Evolutionary conservation across 352 stramenopile species (phyloP).

Genomic region (Phytophthora sojae): DNA sequence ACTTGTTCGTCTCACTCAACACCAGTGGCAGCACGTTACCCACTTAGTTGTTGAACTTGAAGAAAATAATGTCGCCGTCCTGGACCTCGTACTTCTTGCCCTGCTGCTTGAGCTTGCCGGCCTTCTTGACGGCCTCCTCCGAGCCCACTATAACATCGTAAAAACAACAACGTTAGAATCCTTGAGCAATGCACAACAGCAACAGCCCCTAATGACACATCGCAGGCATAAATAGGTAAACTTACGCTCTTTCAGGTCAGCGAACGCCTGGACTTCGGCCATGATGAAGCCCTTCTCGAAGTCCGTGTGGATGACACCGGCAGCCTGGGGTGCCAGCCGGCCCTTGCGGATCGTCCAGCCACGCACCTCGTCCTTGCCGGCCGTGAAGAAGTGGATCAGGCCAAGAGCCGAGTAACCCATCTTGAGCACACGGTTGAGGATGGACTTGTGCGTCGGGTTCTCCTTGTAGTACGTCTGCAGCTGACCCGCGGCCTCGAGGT

Average conservation of each 20-base stretch:
- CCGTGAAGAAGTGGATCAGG: constrained; percentile 99
- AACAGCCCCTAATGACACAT: neutral
- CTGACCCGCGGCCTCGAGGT: constrained; percentile 71
- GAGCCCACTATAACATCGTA: constrained; percentile 59
- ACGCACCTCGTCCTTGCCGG: constrained; percentile 98
- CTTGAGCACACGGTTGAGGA: constrained; percentile 98
- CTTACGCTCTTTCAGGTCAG: constrained; percentile 91
- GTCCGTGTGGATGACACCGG: constrained; percentile 99
- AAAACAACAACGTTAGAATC: constrained; percentile 16
- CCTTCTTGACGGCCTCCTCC: constrained; percentile 91
- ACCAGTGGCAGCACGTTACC: constrained; percentile 17
- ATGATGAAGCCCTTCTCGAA: constrained; percentile 99
- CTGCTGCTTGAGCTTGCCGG: constrained; percentile 90
- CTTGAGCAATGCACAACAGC: neutral
- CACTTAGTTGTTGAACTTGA: constrained; percentile 94
- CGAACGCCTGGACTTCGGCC: constrained; percentile 90
- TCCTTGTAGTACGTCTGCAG: constrained; percentile 79
- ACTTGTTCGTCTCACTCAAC: constrained; percentile 30
- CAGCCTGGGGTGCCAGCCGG: constrained; percentile 96
- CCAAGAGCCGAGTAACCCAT: constrained; percentile 97
- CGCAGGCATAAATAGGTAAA: constrained; percentile 19
- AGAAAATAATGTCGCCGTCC: constrained; percentile 92
- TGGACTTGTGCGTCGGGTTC: constrained; percentile 90
- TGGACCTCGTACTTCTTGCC: constrained; percentile 93
- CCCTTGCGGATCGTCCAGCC: constrained; percentile 99